Evolutionary conservation across 176 grass and related monocot genomes (phyloP).

Genomic region (Rhynchospora pubera): DNA sequence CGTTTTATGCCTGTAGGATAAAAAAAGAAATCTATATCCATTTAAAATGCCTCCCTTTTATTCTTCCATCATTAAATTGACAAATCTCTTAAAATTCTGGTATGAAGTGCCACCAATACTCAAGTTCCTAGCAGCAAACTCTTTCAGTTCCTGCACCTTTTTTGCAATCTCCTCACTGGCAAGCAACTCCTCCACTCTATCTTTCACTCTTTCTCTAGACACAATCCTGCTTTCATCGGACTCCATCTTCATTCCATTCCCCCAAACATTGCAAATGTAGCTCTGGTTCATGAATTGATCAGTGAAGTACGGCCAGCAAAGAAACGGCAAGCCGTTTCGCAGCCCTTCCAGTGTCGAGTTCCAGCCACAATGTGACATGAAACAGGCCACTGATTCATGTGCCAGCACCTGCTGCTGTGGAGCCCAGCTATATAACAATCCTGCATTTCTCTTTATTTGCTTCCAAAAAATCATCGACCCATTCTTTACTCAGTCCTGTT

Average conservation of each 20-base stretch:
- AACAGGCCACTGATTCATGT: slow-evolving; percentile 59
- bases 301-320: slow-evolving; percentile 70
- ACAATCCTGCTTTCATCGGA: slow-evolving; percentile 35
- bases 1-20: neutral
- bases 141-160: slow-evolving; percentile 32
- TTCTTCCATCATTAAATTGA: slow-evolving; percentile 29
- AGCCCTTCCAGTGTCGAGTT: slow-evolving; percentile 70
- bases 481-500: slow-evolving; percentile 21
- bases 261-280: slow-evolving; percentile 74
- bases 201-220: slow-evolving; percentile 30
- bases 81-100: slow-evolving; percentile 41
- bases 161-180: slow-evolving; percentile 29
- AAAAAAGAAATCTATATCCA: neutral
- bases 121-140: slow-evolving; percentile 24
- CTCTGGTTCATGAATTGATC: slow-evolving; percentile 66
- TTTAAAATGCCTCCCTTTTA: neutral
- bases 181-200: slow-evolving; percentile 29
- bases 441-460: slow-evolving; percentile 28
- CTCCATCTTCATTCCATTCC: slow-evolving; percentile 41
- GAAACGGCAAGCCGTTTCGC: slow-evolving; percentile 49
- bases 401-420: slow-evolving; percentile 60
- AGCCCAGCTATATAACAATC: slow-evolving; percentile 45
- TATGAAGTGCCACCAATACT: slow-evolving; percentile 40
- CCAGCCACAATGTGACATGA: slow-evolving; percentile 77
- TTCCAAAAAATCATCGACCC: slow-evolving; percentile 30